Percentiles rank a stretch among this genome's conserved stretches.
These are phyloP conservation scores for Talaromyces sp. DNA, from an alignment of 2,329 filamentous ascomycete species.

Conservation along the genomic window DNA sequence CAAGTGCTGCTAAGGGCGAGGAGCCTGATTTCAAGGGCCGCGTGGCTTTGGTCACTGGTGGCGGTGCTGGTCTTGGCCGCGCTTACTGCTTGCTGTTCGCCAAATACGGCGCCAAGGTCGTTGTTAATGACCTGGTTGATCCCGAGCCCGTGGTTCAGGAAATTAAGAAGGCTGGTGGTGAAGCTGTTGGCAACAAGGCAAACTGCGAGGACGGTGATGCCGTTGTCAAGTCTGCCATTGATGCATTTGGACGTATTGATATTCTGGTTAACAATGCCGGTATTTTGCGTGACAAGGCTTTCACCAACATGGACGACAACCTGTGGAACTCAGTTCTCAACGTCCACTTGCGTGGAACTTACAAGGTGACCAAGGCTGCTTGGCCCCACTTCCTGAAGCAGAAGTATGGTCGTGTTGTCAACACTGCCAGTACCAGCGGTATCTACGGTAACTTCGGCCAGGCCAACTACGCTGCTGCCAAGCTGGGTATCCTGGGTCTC, in stretches of 20 bases:
- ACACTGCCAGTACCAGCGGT: slow-evolving; percentile 94
- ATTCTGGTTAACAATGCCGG: slow-evolving; percentile 98
- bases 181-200: slow-evolving; percentile 90
- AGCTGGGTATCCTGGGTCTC: slow-evolving; percentile 92
- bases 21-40: slow-evolving; percentile 80
- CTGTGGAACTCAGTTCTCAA: slow-evolving; percentile 91
- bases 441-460: slow-evolving; percentile 99
- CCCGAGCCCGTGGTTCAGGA: slow-evolving; percentile 89
- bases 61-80: slow-evolving; percentile 86
- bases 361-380: slow-evolving; percentile 94
- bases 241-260: slow-evolving; percentile 89
- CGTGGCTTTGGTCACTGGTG: slow-evolving; percentile 85
- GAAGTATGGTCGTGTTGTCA: slow-evolving; percentile 95
- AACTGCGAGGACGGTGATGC: slow-evolving; percentile 89
- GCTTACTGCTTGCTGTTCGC: slow-evolving; percentile 87
- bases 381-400: slow-evolving; percentile 98
- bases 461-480: slow-evolving; percentile 92
- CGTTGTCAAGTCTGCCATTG: slow-evolving; percentile 90
- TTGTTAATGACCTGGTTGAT: slow-evolving; percentile 94
- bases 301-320: slow-evolving; percentile 94
- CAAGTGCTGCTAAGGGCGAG: slow-evolving; percentile 70
- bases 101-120: slow-evolving; percentile 79
- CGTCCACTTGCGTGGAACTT: slow-evolving; percentile 91
- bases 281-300: slow-evolving; percentile 96
- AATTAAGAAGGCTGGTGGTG: slow-evolving; percentile 85